Evolutionary conservation across 2,329 filamentous ascomycete genomes (phyloP), one percentile per base, ranked within the genome.

Genomic region (Trichoderma atroviride): DNA sequence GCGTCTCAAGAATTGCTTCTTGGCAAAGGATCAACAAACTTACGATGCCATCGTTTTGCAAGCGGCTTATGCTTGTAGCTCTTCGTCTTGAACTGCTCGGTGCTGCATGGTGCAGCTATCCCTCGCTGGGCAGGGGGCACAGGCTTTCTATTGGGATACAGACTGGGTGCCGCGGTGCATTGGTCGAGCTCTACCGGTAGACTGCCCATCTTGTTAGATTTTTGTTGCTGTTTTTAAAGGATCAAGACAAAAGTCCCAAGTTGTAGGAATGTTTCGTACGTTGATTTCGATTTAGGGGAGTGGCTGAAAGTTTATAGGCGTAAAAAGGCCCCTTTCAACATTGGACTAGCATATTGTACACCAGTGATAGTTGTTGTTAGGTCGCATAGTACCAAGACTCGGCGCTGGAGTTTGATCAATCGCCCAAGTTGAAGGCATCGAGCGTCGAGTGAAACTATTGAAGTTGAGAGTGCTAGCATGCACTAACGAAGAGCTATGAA

Each of bases 31-130:
- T 13, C 3, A 13, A 40, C 40, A 61, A 16, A 37, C 64, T 52
- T 52, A 67, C 55, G 64, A 16, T 67, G 64, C 64, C 64, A 67
- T 67, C 64, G 40, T 52, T 43, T 35, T 16, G 64, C 55, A 22
- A 52, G 22, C 7, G 64, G 64, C 31, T 67, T 67, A 6, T 52
- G 33, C 37, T 67, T 67, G 64, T 43, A 27, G 31, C 55, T 59
- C 29, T 52, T 67, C 4, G 64, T 59, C n/a, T 67, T 67, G 55
- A 67, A 67, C 6, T 67, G 64, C 14, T 67, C 64, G 14, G 29
- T 52, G 31, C 40, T 67, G 40, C 64, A 50, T 19, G 53, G 9
- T 29, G 55, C 64, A 2, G 64, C 64, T 2, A 67, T 37, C 29
- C 64, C 64, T 59, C 55, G 64, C 33, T 67, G 64, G 37, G 64